phyloP scores from a whole-genome alignment of 2,329 filamentous ascomycete species.

The Emmonsia crescens region DNA sequence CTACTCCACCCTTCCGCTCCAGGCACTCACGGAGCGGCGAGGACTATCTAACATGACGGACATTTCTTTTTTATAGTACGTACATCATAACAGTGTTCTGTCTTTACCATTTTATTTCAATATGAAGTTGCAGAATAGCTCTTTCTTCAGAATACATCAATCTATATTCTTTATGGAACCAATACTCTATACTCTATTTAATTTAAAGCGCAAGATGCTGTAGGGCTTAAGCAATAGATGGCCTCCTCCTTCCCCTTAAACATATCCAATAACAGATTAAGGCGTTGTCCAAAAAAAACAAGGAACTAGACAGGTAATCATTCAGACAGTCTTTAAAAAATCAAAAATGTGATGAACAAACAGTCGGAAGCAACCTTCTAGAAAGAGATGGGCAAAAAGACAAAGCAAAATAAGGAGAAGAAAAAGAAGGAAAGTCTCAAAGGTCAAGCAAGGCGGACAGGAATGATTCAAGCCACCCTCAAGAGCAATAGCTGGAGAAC shows the following conservation, averaged over 20 bases:
- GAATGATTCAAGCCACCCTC: background rate
- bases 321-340: background rate
- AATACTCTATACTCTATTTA: background rate
- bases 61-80: constrained; percentile 17
- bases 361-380: background rate
- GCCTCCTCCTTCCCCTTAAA: background rate
- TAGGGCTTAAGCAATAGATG: background rate
- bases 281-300: background rate
- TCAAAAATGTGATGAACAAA: background rate
- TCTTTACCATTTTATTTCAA: background rate
- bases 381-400: background rate
- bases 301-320: background rate
- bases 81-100: background rate
- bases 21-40: constrained; percentile 26
- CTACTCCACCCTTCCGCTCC: constrained; percentile 39
- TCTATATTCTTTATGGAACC: background rate
- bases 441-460: background rate
- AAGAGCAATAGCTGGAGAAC: background rate
- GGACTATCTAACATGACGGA: constrained; percentile 38
- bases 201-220: background rate
- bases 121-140: background rate
- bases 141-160: background rate
- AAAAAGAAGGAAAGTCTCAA: background rate
- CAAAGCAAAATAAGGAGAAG: background rate
- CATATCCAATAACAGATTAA: background rate